These are phyloP conservation scores for Fraxinus platypoda DNA, from an alignment of 305 asterid species.

Conservation along the genomic window DNA sequence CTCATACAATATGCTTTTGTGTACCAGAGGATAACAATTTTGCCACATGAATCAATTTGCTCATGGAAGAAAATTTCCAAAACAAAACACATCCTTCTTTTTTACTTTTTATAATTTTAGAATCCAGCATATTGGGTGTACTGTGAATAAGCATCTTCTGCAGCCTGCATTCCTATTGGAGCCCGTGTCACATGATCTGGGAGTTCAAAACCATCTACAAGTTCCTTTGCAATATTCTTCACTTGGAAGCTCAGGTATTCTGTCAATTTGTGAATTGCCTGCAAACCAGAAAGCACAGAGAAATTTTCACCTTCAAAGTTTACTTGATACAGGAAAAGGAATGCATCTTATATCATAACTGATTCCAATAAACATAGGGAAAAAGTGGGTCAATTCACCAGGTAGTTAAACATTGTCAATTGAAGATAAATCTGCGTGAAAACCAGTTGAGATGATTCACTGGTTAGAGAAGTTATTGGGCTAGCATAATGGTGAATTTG, in stretches of 20 bases:
- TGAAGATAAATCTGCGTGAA: background rate
- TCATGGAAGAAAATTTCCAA: background rate
- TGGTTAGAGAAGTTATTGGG: background rate
- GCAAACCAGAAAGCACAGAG: constrained; percentile 17
- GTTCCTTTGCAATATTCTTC: constrained; percentile 72
- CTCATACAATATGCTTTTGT: background rate
- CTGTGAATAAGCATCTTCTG: constrained; percentile 73
- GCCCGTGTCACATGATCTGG: constrained; percentile 95
- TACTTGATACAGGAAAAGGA: background rate
- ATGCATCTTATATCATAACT: background rate
- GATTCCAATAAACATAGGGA: background rate
- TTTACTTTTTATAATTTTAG: constrained; percentile 15
- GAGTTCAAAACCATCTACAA: constrained; percentile 86
- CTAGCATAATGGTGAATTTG: background rate
- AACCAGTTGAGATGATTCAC: background rate
- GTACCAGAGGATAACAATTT: background rate
- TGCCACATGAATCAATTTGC: background rate
- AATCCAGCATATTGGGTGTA: constrained; percentile 87
- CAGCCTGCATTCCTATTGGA: constrained; percentile 84
- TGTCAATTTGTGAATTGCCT: constrained; percentile 94
- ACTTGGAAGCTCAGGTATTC: constrained; percentile 87
- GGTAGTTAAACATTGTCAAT: background rate
- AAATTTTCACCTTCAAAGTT: background rate
- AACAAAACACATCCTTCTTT: background rate
- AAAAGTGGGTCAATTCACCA: background rate